These are phyloP conservation scores for Eucalyptus camaldulensis DNA, from an alignment of 345 rosid species.

Conservation along the genomic window DNA sequence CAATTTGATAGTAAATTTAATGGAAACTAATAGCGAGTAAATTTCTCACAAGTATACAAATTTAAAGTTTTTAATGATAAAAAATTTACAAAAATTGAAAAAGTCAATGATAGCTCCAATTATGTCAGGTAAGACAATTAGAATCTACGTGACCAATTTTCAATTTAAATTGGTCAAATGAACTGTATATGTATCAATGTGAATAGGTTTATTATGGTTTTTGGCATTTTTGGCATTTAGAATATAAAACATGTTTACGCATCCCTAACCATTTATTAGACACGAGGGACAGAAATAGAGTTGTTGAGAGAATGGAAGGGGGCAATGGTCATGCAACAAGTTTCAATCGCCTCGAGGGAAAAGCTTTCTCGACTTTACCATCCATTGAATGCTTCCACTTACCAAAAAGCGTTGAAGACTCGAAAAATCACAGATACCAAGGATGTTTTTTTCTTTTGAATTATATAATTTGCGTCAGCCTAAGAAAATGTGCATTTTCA, in stretches of 20 bases:
- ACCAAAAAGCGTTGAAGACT: neutral
- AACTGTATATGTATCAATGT: too few species aligned
- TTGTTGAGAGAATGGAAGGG: neutral
- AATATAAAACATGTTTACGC: neutral
- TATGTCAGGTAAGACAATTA: accelerated
- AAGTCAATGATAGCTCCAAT: too few species aligned
- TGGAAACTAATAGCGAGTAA: accelerated
- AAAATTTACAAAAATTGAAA: too few species aligned
- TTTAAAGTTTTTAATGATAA: too few species aligned
- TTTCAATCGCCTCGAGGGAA: neutral
- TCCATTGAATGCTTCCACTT: neutral
- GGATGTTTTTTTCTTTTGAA: neutral
- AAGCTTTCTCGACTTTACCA: neutral
- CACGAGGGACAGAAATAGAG: neutral
- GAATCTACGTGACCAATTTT: too few species aligned
- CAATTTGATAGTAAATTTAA: too few species aligned
- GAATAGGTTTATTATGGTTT: too few species aligned
- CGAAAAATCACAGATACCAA: neutral
- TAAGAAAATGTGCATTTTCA: neutral
- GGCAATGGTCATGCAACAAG: neutral
- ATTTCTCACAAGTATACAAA: neutral
- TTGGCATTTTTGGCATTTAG: neutral
- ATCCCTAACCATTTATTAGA: neutral
- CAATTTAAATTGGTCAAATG: neutral
- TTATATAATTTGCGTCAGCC: neutral